Percentiles rank a stretch among this genome's conserved stretches.
phyloP scores from a whole-genome alignment of 2,329 filamentous ascomycete species.

The Mollisia scopiformis region DNA sequence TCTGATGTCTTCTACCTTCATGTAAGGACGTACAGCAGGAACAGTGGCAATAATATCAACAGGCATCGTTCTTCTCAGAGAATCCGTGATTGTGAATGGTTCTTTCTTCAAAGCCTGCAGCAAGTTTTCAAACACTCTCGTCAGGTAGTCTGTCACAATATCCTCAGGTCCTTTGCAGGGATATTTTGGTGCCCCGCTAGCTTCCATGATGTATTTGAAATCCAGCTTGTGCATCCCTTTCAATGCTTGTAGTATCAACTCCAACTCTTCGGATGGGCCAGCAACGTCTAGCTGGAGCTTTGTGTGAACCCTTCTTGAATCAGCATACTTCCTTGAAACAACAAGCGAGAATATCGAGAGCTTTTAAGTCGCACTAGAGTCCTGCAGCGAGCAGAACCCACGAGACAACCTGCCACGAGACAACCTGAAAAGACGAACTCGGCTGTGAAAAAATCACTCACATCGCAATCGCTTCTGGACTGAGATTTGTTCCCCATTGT shows the following conservation, averaged over 20 bases:
- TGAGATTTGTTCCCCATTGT: slow-evolving; percentile 33
- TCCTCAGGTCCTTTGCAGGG: slow-evolving; percentile 31
- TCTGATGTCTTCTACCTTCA: neutral
- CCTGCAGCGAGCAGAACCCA: no score
- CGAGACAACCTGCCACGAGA: no score
- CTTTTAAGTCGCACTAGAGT: no score
- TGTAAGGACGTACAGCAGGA: slow-evolving; percentile 10
- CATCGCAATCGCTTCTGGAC: slow-evolving; percentile 31
- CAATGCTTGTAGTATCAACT: slow-evolving; percentile 32
- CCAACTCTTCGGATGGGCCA: slow-evolving; percentile 29
- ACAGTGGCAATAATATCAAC: slow-evolving; percentile 37
- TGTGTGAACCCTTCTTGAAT: no score
- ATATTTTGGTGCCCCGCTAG: slow-evolving; percentile 23
- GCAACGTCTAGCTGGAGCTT: slow-evolving; percentile 36
- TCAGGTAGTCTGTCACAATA: slow-evolving; percentile 36
- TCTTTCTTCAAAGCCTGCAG: slow-evolving; percentile 14
- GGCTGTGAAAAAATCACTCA: no score
- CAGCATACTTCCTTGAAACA: no score
- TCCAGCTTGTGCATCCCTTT: slow-evolving; percentile 36
- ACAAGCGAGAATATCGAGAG: no score
- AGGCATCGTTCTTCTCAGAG: slow-evolving; percentile 15
- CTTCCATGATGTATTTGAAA: slow-evolving; percentile 27
- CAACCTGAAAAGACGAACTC: no score
- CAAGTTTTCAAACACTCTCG: slow-evolving; percentile 27
- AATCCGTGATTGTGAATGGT: slow-evolving; percentile 15